Percentiles rank a stretch among this genome's conserved stretches.
Evolutionary conservation across 768 basidiomycete species (phyloP).

Genomic region (Amanita pseudoporphyria): DNA sequence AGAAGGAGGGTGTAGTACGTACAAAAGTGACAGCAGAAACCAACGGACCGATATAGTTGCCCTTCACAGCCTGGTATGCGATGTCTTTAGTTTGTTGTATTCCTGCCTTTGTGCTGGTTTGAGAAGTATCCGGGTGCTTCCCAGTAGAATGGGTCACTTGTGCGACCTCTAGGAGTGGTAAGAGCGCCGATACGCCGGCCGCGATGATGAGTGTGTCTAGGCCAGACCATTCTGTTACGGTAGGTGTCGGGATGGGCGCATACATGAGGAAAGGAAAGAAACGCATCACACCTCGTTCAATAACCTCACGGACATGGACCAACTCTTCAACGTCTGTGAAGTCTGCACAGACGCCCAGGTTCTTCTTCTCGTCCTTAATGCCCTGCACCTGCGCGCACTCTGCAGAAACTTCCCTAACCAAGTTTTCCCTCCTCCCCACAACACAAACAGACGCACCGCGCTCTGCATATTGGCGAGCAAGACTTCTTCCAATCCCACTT

Average conservation of each 20-base stretch:
- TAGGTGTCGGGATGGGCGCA: neutral
- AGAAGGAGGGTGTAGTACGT: conserved; percentile 16
- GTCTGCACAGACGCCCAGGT: conserved; percentile 52
- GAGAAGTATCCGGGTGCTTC: conserved; percentile 17
- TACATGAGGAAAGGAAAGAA: conserved; percentile 3
- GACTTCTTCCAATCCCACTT: conserved; percentile 68
- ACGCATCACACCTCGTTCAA: conserved; percentile 55
- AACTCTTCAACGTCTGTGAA: conserved; percentile 62
- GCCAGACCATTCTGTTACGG: conserved; percentile 59
- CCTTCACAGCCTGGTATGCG: conserved; percentile 43
- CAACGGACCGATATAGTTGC: conserved; percentile 66
- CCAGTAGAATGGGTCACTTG: conserved; percentile 30
- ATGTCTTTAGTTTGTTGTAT: conserved; percentile 50
- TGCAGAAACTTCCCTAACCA: conserved; percentile 45
- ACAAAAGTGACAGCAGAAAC: conserved; percentile 67
- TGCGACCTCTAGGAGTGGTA: conserved; percentile 64
- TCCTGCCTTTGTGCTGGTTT: conserved; percentile 40
- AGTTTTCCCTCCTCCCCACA: conserved; percentile 52
- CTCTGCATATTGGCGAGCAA: conserved; percentile 57
- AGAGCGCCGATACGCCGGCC: conserved; percentile 79
- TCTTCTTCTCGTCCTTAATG: conserved; percentile 17
- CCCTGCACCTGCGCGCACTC: conserved; percentile 49
- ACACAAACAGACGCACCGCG: conserved; percentile 72
- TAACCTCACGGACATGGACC: conserved; percentile 39
- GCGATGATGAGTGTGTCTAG: conserved; percentile 76